Base-by-base conservation (phyloP, 768 basidiomycete genomes). In the Nidularia pulvinata region DNA sequence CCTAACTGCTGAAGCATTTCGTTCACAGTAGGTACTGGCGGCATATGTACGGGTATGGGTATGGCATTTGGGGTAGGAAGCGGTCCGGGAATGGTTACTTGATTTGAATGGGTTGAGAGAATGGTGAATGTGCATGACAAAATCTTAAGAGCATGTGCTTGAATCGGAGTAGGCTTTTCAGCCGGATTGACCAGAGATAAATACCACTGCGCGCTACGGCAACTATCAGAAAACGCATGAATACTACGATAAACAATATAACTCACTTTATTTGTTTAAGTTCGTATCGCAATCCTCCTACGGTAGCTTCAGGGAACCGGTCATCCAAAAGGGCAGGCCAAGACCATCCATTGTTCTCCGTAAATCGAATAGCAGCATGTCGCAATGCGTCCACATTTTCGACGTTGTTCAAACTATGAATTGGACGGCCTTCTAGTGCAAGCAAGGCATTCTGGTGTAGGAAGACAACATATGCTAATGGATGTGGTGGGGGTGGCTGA, bases 1-100 rank as follows among this genome's bases (percentile, higher is more conserved):
- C 86, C 88, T 52, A 88, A 76, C 55, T 88, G 85, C 54, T 82
- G 85, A 7, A 90, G 75, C 33, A 86, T 73, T 30, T 75, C 69
- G 50, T 88, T 86, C 57, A 89, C 72, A 53, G 86, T 60, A 51
- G 72, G 64, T 46, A 67, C 57, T 16, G 70, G 65, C 52, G 68
- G 68, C 56, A 19, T 19, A 19, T 19, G 19, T 19, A 19, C 19
- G 19, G 57, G 62, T 33, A 59, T 61, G 39, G 62, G 55, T 49
- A 49, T 56, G n/a, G 59, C 58, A 49, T 55, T 59, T 54, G 48
- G 55, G 36, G 49, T 55, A 43, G 58, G 19, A 19, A 19, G 64
- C 57, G 51, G 57, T 44, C 58, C 58, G 57, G 70, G 37, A 39
- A n/a, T 9, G 37, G 10, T 39, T 9, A 39, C 10, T 10, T 9